Conservation (phyloP, 192 early-diverging fungal genomes). For the Entomortierella parvispora region DNA sequence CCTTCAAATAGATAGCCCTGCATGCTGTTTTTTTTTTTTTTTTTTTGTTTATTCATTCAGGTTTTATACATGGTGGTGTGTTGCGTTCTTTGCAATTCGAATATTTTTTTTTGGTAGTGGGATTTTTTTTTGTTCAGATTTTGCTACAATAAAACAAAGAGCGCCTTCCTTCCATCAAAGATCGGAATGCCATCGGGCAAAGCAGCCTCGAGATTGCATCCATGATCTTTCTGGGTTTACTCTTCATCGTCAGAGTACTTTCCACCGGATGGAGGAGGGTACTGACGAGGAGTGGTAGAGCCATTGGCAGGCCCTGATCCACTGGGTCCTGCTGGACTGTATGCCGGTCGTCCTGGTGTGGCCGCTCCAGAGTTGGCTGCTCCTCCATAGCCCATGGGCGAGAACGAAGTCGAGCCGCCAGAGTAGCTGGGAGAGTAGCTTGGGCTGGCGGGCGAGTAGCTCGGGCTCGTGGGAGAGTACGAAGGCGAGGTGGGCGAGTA, state of each 20-base stretch:
- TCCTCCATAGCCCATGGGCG: conserved; percentile 60
- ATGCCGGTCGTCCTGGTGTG: conserved; percentile 42
- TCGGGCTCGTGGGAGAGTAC: conserved; percentile 73
- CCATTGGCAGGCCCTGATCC: conserved; percentile 9
- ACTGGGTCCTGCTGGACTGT: conserved; percentile 28
- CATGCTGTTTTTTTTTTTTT: too few species aligned
- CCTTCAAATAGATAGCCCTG: too few species aligned
- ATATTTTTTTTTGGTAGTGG: too few species aligned
- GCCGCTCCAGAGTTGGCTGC: conserved; percentile 29
- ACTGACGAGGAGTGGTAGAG: conserved; percentile 6
- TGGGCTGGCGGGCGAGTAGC: conserved; percentile 75
- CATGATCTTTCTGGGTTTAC: too few species aligned
- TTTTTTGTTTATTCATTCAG: too few species aligned
- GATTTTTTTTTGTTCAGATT: too few species aligned
- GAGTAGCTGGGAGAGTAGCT: conserved; percentile 72
- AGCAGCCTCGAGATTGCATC: too few species aligned
- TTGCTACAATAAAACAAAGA: too few species aligned
- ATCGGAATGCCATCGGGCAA: too few species aligned
- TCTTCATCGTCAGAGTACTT: conserved; percentile 50
- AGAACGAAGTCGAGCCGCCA: conserved; percentile 57
- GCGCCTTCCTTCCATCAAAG: too few species aligned
- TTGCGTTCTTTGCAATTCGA: too few species aligned
- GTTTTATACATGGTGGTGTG: too few species aligned
- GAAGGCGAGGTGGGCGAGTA: conserved; percentile 84
- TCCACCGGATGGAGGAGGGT: conserved; percentile 9